A percentile compares a stretch with the other conserved stretches of the same genome.
Conservation (phyloP, 768 basidiomycete species). For the Lentinula guzmanii region DNA sequence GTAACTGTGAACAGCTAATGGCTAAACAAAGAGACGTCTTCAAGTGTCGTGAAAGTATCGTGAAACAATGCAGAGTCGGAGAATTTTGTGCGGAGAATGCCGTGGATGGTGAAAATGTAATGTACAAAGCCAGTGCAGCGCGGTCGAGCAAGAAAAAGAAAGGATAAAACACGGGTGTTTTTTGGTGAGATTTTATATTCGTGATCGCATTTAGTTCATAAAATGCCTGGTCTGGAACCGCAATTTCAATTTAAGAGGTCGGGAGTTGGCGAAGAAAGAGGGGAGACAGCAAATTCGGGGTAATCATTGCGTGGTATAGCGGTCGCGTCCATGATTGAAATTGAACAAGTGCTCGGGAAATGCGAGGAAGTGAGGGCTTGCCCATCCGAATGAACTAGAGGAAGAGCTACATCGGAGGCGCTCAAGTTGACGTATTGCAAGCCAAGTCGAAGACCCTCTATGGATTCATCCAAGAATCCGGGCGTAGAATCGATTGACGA, state of each 20-base stretch:
- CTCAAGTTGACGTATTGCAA: slow-evolving; percentile 31
- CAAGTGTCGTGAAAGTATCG: slow-evolving; percentile 5
- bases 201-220: background rate
- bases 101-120: slow-evolving; percentile 11
- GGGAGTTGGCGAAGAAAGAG: slow-evolving; percentile 35
- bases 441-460: slow-evolving; percentile 32
- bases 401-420: slow-evolving; percentile 21
- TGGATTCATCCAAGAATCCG: slow-evolving; percentile 30
- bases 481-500: slow-evolving; percentile 58
- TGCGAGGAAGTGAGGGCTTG: slow-evolving; percentile 26
- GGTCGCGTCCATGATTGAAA: slow-evolving; percentile 34
- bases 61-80: slow-evolving; percentile 14
- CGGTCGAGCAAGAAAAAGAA: background rate
- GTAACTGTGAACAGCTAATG: slow-evolving; percentile 24
- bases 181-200: background rate
- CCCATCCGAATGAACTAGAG: slow-evolving; percentile 20
- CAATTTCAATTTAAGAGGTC: slow-evolving; percentile 41
- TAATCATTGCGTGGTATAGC: slow-evolving; percentile 4
- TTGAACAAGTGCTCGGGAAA: slow-evolving; percentile 34
- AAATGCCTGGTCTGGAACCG: background rate
- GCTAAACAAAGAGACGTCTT: background rate
- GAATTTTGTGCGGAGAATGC: slow-evolving; percentile 29
- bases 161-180: background rate
- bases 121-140: slow-evolving; percentile 1
- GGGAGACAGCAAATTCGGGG: slow-evolving; percentile 22